A percentile compares a stretch with the other conserved stretches of the same genome.
Conservation (phyloP, 2,329 filamentous ascomycete genomes). For the Sphaerulina musiva region DNA sequence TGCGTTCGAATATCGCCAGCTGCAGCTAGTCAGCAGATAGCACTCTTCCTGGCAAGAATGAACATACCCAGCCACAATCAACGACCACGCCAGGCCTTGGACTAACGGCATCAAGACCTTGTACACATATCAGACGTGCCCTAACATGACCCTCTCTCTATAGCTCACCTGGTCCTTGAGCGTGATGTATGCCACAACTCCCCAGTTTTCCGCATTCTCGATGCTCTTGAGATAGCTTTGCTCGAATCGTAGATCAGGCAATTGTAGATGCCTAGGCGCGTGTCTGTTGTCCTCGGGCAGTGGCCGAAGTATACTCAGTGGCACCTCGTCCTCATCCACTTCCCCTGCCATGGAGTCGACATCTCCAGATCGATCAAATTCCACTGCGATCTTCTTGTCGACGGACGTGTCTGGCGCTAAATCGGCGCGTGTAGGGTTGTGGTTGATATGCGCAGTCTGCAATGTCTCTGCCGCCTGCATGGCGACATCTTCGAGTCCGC, state of each 20-base stretch:
- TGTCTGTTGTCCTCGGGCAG: constrained; percentile 53
- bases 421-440: constrained; percentile 66
- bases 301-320: constrained; percentile 57
- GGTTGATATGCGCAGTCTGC: constrained; percentile 73
- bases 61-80: constrained; percentile 57
- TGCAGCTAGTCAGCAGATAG: not conserved
- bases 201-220: constrained; percentile 68
- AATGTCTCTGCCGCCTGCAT: constrained; percentile 66
- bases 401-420: constrained; percentile 72
- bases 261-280: constrained; percentile 42
- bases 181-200: constrained; percentile 76
- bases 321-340: constrained; percentile 60
- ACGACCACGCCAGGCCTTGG: constrained; percentile 84
- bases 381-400: constrained; percentile 58
- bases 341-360: constrained; percentile 43
- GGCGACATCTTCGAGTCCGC: constrained; percentile 27
- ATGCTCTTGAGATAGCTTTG: constrained; percentile 96
- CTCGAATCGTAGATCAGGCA: constrained; percentile 85
- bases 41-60: not conserved
- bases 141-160: not conserved
- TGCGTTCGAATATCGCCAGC: constrained; percentile 87
- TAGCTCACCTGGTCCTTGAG: constrained; percentile 70
- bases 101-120: constrained; percentile 78
- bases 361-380: constrained; percentile 34
- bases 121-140: constrained; percentile 4